Evolutionary conservation across 345 rosid species (phyloP).

Genomic region (thale cress (Arabidopsis thaliana)): DNA sequence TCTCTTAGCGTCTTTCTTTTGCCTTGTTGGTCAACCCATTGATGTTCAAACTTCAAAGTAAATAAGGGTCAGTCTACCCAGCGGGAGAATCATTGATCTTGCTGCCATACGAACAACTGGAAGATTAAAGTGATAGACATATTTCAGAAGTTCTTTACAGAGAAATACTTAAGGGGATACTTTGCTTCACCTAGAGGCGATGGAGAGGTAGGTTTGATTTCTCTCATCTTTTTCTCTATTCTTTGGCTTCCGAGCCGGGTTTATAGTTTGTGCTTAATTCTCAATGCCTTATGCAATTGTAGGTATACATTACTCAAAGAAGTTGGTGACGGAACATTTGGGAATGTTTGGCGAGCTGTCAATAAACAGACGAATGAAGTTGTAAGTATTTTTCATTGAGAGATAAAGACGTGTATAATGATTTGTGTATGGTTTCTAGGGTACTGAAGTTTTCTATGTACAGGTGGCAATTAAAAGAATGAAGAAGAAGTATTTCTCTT

Average conservation of each 20-base stretch:
- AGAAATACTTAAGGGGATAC: conserved; percentile 58
- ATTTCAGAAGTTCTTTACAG: conserved; percentile 44
- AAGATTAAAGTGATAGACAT: conserved; percentile 53
- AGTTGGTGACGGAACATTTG: conserved; percentile 98
- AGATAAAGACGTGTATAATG: not conserved
- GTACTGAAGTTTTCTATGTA: conserved; percentile 22
- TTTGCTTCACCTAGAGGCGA: conserved; percentile 50
- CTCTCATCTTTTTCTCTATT: not conserved
- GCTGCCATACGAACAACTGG: conserved; percentile 29
- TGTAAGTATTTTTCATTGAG: conserved; percentile 53
- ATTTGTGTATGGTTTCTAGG: conserved; percentile 5
- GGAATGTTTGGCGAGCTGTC: conserved; percentile 89
- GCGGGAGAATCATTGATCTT: conserved; percentile 43
- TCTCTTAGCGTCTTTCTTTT: conserved; percentile 45
- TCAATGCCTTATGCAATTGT: conserved; percentile 18
- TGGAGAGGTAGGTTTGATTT: conserved; percentile 76
- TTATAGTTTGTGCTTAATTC: conserved; percentile 12
- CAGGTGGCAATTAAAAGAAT: conserved; percentile 97
- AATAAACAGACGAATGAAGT: conserved; percentile 85
- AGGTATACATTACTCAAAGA: conserved; percentile 90
- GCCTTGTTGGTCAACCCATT: conserved; percentile 47
- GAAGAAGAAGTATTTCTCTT: conserved; percentile 93
- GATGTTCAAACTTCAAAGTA: conserved; percentile 48
- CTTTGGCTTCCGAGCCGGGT: not conserved
- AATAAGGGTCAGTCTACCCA: conserved; percentile 63